These are phyloP conservation scores for Sarocladiaceae sp. DNA, from an alignment of 2,329 filamentous ascomycete genomes.

Conservation along the genomic window DNA sequence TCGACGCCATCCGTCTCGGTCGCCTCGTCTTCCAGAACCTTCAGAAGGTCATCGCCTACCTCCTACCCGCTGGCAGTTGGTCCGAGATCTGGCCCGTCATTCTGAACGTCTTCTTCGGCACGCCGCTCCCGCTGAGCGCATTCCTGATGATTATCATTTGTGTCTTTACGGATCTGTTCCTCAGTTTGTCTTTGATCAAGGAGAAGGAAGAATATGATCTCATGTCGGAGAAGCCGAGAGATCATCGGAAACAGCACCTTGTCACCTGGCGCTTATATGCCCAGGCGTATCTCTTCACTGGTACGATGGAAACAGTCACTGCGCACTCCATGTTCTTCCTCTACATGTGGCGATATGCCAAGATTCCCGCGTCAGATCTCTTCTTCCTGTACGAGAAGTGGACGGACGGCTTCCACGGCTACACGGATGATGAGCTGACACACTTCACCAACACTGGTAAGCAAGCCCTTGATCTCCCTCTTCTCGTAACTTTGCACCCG, in stretches of 20 bases:
- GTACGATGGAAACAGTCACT: slow-evolving; percentile 42
- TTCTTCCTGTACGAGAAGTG: slow-evolving; percentile 45
- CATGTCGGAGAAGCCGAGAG: slow-evolving; percentile 41
- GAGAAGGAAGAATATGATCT: slow-evolving; percentile 50
- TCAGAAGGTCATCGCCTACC: slow-evolving; percentile 35
- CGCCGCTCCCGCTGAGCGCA: slow-evolving; percentile 42
- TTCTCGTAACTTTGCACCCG: background rate
- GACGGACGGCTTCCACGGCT: slow-evolving; percentile 41
- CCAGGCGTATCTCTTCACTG: slow-evolving; percentile 46
- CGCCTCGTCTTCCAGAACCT: slow-evolving; percentile 35
- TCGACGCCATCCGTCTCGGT: slow-evolving; percentile 52
- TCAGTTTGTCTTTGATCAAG: slow-evolving; percentile 45
- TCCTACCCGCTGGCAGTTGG: slow-evolving; percentile 46
- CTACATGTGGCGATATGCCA: slow-evolving; percentile 41
- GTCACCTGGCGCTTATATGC: slow-evolving; percentile 45
- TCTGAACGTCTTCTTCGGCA: slow-evolving; percentile 49
- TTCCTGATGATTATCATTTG: slow-evolving; percentile 55
- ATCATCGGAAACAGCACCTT: slow-evolving; percentile 43
- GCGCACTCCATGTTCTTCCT: slow-evolving; percentile 49
- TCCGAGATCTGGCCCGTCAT: slow-evolving; percentile 53
- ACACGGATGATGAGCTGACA: slow-evolving; percentile 35
- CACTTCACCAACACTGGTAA: slow-evolving; percentile 34
- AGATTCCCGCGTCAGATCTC: slow-evolving; percentile 39
- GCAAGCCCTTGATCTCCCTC: too few relatives aligned
- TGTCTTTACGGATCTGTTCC: slow-evolving; percentile 48